These are phyloP conservation scores for Sodiomyces alkalinus DNA, from an alignment of 2,329 filamentous ascomycete genomes.

Conservation along the genomic window DNA sequence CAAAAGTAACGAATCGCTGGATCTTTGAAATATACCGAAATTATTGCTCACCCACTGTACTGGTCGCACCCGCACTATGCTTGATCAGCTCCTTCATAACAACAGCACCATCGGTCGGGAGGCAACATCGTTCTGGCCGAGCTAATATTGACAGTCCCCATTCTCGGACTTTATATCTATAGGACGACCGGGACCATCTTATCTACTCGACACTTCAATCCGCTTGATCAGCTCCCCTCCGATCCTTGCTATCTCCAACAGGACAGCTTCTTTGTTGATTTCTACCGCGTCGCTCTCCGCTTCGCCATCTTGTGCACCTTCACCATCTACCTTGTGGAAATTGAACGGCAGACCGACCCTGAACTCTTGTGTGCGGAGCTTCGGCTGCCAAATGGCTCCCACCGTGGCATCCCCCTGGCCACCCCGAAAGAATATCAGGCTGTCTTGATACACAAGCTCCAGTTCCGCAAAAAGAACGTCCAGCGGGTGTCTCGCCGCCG, in stretches of 20 bases:
- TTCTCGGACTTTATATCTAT: too few relatives aligned
- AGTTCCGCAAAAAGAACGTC: constrained; percentile 53
- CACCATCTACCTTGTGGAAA: constrained; percentile 20
- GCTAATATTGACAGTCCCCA: too few relatives aligned
- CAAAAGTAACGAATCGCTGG: too few relatives aligned
- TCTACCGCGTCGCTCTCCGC: constrained; percentile 33
- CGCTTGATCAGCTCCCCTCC: constrained; percentile 52
- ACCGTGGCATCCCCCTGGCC: constrained; percentile 37
- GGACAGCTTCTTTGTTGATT: constrained; percentile 51
- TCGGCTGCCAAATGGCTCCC: constrained; percentile 43
- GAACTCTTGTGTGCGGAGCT: constrained; percentile 42
- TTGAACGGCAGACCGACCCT: constrained; percentile 55
- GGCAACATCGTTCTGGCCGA: too few relatives aligned
- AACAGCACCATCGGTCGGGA: too few relatives aligned
- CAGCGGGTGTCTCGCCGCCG: constrained; percentile 44
- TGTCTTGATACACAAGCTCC: constrained; percentile 47
- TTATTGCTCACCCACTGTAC: too few relatives aligned
- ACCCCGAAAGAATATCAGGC: constrained; percentile 69
- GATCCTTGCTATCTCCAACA: constrained; percentile 58
- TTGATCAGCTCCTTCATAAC: too few relatives aligned
- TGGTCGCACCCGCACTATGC: too few relatives aligned
- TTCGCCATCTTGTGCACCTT: too few relatives aligned
- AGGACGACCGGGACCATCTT: too few relatives aligned
- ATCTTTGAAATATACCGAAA: too few relatives aligned
- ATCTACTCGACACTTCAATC: constrained; percentile 33